Evolutionary conservation across 2,329 filamentous ascomycete genomes (phyloP), one percentile per base, ranked within the genome.

Genomic region (Fusarium aywerte): DNA sequence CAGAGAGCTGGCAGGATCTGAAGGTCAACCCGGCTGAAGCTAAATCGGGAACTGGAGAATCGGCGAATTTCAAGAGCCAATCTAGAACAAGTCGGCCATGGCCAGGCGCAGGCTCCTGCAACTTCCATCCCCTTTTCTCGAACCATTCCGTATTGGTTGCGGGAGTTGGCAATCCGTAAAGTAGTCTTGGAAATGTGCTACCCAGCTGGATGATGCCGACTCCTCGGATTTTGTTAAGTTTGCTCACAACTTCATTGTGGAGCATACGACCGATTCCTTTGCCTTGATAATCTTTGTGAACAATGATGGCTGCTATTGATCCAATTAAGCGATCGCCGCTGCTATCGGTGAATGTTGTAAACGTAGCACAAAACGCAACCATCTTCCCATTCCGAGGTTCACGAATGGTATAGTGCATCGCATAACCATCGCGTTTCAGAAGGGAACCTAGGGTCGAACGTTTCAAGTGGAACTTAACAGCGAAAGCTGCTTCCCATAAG

Each of bases 341-440:
- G 63, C 81, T 82, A 65, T 87, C 83, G 43, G 83, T 81, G 73
- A 85, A 88, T 5, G 84, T 86, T 29, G 85, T 84, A 70, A 85
- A 89, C 10, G 86, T 88, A 11, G 86, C 85, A 69, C 86, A 88
- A 63, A 89, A 88, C 0, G 86, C 87, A 35, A 89, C 72, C 23
- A 85, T 68, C 33, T 80, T 77, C 11, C 58, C 56, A 9, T 74
- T 74, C 12, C 73, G 74, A 3, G 82, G 80, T n/a, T 84, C 80
- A 47, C 82, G 81, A 27, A 88, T 84, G 29, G 87, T 77, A 64
- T 85, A 86, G 74, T 89, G 85, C 78, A 84, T 84, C 10, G 82
- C 80, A 63, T 86, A 88, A 36, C 85, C 86, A 54, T 84, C 82
- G 39, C 85, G 81, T 57, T 81, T 78, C 5, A 89, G 78, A 2